A percentile compares a stretch with the other conserved stretches of the same genome.
Evolutionary conservation across 2,329 filamentous ascomycete genomes (phyloP).

Genomic region (Verticillium nonalfalfae): DNA sequence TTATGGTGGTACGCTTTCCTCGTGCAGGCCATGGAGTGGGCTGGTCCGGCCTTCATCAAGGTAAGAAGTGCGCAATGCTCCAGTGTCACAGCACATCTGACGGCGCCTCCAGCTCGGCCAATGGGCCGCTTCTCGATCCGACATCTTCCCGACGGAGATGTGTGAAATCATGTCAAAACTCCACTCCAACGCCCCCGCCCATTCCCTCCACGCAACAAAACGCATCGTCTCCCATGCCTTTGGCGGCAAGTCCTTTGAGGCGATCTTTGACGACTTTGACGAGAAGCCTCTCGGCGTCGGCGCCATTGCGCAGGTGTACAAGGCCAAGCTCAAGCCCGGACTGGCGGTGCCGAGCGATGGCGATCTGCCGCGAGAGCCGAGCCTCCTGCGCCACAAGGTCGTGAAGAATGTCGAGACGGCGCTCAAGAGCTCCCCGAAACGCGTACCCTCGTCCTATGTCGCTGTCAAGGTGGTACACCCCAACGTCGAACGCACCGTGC

Average conservation of each 20-base stretch:
- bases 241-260: slow-evolving; percentile 69
- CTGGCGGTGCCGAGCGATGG: slow-evolving; percentile 59
- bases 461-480: slow-evolving; percentile 96
- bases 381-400: slow-evolving; percentile 58
- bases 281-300: slow-evolving; percentile 86
- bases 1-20: slow-evolving; percentile 94
- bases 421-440: slow-evolving; percentile 77
- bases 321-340: slow-evolving; percentile 79
- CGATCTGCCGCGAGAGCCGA: slow-evolving; percentile 39
- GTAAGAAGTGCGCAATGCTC: slow-evolving; percentile 31
- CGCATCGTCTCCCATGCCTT: slow-evolving; percentile 77
- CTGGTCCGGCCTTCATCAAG: slow-evolving; percentile 96
- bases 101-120: slow-evolving; percentile 66
- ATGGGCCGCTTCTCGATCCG: slow-evolving; percentile 94
- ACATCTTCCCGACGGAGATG: slow-evolving; percentile 92
- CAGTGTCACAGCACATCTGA: not conserved
- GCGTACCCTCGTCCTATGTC: slow-evolving; percentile 86
- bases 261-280: slow-evolving; percentile 95
- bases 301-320: slow-evolving; percentile 96
- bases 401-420: slow-evolving; percentile 77
- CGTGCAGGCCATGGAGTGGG: slow-evolving; percentile 82
- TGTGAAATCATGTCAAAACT: slow-evolving; percentile 90
- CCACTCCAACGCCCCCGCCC: slow-evolving; percentile 90
- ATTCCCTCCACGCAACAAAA: slow-evolving; percentile 76
- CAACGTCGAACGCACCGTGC: slow-evolving; percentile 79